These are phyloP conservation scores for Pichia cactophila DNA, from an alignment of 1,139 yeast genomes.

Conservation along the genomic window DNA sequence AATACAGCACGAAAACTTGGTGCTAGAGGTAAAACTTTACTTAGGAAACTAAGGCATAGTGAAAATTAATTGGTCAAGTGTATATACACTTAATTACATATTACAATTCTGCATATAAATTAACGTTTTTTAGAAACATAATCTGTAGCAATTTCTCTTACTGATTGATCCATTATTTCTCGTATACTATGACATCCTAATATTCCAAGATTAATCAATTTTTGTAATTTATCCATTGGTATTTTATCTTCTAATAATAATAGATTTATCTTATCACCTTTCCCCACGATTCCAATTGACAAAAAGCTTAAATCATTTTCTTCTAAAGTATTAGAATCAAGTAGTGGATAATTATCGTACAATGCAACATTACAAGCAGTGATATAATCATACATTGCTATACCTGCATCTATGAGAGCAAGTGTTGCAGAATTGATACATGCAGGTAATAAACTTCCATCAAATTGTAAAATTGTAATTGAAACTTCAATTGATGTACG, in stretches of 20 bases:
- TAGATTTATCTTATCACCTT: constrained; percentile 65
- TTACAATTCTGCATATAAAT: background rate
- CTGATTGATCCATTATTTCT: constrained; percentile 79
- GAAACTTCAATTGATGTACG: constrained; percentile 70
- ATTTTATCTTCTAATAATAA: constrained; percentile 74
- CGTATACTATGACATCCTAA: constrained; percentile 83
- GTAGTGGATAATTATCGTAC: constrained; percentile 56
- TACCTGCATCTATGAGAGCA: constrained; percentile 91
- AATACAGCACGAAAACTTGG: constrained; percentile 9
- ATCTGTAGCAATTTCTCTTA: constrained; percentile 41
- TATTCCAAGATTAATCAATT: constrained; percentile 73
- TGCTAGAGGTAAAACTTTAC: constrained; percentile 6
- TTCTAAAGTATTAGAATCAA: constrained; percentile 78
- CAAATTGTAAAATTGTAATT: constrained; percentile 76
- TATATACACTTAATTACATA: background rate
- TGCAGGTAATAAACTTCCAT: constrained; percentile 79
- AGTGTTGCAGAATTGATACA: constrained; percentile 83
- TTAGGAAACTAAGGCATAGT: constrained; percentile 1
- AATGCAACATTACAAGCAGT: constrained; percentile 76
- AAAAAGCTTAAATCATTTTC: constrained; percentile 75
- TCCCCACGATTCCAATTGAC: constrained; percentile 78
- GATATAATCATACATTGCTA: constrained; percentile 88
- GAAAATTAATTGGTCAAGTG: background rate
- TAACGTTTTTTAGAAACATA: constrained; percentile 20
- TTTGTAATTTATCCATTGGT: constrained; percentile 74